Percentiles rank a stretch among this genome's conserved stretches.
Conservation (phyloP, 306 rosid genomes). For the Hylodesmum podocarpum region DNA sequence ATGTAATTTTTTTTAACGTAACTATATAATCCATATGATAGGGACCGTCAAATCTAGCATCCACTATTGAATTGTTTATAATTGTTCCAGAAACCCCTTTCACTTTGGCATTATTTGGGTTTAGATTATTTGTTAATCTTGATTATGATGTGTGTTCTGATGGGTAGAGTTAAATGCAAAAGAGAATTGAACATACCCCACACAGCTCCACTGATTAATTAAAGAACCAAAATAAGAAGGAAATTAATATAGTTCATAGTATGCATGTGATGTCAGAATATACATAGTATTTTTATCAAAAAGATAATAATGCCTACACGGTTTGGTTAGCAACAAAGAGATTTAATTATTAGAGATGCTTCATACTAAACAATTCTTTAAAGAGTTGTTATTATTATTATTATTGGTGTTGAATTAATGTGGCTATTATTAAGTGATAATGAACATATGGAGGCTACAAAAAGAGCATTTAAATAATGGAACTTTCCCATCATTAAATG, state of each 20-base stretch:
- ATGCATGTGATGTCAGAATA: slow-evolving; percentile 14
- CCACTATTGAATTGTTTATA: background rate
- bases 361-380: background rate
- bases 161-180: background rate
- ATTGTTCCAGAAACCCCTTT: background rate
- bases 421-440: background rate
- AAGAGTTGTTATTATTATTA: background rate
- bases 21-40: background rate
- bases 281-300: background rate
- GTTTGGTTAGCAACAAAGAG: background rate
- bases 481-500: slow-evolving; percentile 12
- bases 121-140: background rate
- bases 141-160: background rate
- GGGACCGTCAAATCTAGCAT: slow-evolving; percentile 15
- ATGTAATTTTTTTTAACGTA: background rate
- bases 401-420: background rate
- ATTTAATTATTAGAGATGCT: background rate
- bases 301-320: background rate
- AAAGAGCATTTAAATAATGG: slow-evolving; percentile 16
- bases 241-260: background rate
- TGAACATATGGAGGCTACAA: background rate
- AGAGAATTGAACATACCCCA: slow-evolving; percentile 17
- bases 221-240: background rate
- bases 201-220: background rate
- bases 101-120: background rate